A percentile compares a stretch with the other conserved stretches of the same genome.
These are phyloP conservation scores for Phytopythium helicoides DNA, from an alignment of 352 stramenopile species.

Conservation along the genomic window DNA sequence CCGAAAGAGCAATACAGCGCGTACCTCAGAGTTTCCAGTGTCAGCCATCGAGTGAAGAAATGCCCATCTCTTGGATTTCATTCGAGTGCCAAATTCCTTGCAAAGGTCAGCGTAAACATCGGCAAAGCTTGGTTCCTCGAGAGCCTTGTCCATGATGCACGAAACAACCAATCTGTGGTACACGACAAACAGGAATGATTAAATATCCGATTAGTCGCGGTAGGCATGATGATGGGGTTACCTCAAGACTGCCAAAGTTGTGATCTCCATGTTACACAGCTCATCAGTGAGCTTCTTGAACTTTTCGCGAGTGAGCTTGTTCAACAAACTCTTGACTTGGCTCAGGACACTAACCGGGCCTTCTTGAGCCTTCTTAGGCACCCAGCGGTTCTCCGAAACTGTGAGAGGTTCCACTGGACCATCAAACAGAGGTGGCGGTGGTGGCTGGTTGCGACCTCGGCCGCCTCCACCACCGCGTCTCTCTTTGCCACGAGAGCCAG, in stretches of 20 bases:
- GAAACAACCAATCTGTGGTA: slow-evolving; percentile 50
- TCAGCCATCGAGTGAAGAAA: slow-evolving; percentile 54
- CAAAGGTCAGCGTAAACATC: slow-evolving; percentile 96
- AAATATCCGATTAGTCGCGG: too few species aligned
- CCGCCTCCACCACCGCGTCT: slow-evolving; percentile 38
- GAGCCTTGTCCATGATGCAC: slow-evolving; percentile 95
- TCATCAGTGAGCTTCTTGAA: slow-evolving; percentile 84
- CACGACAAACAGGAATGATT: too few species aligned
- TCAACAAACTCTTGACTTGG: slow-evolving; percentile 92
- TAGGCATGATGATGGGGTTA: too few species aligned
- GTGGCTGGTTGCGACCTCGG: slow-evolving; percentile 39
- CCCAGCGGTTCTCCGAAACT: slow-evolving; percentile 92
- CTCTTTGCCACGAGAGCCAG: slow-evolving; percentile 16
- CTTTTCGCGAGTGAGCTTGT: slow-evolving; percentile 96
- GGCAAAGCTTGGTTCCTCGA: slow-evolving; percentile 93
- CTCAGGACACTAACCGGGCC: slow-evolving; percentile 43
- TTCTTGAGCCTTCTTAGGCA: slow-evolving; percentile 84
- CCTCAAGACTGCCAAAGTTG: slow-evolving; percentile 59
- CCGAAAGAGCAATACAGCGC: neutral
- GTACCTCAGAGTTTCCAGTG: slow-evolving; percentile 11
- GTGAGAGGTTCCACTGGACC: slow-evolving; percentile 88
- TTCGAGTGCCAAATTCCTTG: slow-evolving; percentile 75
- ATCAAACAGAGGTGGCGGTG: slow-evolving; percentile 77
- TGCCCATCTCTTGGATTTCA: slow-evolving; percentile 40
- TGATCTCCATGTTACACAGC: slow-evolving; percentile 71